Evolutionary conservation across 2,329 filamentous ascomycete species (phyloP).

Genomic region (Balansia obtecta): DNA sequence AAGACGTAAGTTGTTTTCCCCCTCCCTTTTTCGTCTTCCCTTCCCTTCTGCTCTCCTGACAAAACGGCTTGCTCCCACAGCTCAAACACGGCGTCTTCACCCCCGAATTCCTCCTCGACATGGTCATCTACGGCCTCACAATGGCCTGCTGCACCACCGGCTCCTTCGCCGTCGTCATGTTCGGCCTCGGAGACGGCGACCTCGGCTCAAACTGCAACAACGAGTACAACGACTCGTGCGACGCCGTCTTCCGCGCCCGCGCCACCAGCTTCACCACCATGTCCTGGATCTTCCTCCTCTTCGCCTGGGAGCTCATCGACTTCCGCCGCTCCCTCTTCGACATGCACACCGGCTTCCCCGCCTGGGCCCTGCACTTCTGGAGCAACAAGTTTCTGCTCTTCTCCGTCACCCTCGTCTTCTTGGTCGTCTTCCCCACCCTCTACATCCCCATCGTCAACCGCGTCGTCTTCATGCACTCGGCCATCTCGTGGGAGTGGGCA

Average conservation of each 20-base stretch:
- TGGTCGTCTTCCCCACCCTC: slow-evolving; percentile 45
- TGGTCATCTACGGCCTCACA: slow-evolving; percentile 50
- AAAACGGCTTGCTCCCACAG: no score
- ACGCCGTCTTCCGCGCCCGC: slow-evolving; percentile 49
- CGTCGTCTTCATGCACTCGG: slow-evolving; percentile 51
- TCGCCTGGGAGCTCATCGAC: slow-evolving; percentile 58
- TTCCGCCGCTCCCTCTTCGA: slow-evolving; percentile 55
- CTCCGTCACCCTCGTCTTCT: slow-evolving; percentile 37
- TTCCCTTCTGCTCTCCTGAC: no score
- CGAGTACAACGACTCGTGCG: slow-evolving; percentile 35
- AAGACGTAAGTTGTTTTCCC: slow-evolving; percentile 31
- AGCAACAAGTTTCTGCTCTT: slow-evolving; percentile 40
- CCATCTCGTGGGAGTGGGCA: slow-evolving; percentile 58
- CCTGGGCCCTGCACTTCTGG: slow-evolving; percentile 45
- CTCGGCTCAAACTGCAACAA: slow-evolving; percentile 48
- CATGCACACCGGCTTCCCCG: slow-evolving; percentile 26
- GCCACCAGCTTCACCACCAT: slow-evolving; percentile 54
- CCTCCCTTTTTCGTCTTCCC: no score
- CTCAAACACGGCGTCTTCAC: slow-evolving; percentile 47
- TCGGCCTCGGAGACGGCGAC: slow-evolving; percentile 38
- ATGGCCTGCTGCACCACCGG: slow-evolving; percentile 47
- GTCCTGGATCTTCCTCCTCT: slow-evolving; percentile 56
- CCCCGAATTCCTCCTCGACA: slow-evolving; percentile 48
- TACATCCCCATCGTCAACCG: slow-evolving; percentile 60
- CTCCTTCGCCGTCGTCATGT: slow-evolving; percentile 46